Base-by-base conservation (phyloP, 495 filamentous ascomycete species). In the Aspergillus biplanus region DNA sequence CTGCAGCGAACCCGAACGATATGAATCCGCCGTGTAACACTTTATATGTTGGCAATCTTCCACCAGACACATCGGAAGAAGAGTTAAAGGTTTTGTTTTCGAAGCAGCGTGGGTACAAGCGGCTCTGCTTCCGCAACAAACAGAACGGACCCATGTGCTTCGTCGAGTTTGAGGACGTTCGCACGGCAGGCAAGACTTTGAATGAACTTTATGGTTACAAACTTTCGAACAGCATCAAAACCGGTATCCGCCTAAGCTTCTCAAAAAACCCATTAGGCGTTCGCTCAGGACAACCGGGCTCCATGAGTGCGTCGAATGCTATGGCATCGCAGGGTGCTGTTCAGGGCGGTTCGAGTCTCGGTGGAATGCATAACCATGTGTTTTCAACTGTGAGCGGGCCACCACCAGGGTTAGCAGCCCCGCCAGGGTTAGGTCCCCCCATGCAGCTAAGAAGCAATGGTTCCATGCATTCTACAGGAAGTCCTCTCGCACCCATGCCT, bases 71-170 rank as follows among this genome's bases (percentile, higher is more conserved):
- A 0, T 95, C 92, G 0, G 95, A 99, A 70, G 96, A 99, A 68
- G 95, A 99, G 72, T 83, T 99, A 52, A 99, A 98, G 75, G 89
- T 90, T 13, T 84, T 98, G 73, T 99, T 99, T 71, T 92, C 89
- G 48, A 95, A 94, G 74, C 91, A 96, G 67, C 91, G 93, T 37
- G 95, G 95, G 15, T 99, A 98, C 75, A 99, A 96, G 79, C 84
- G 95, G 42, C 87, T 99, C 5, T 97, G 93, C 69, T 97, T 97
- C 79, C 86, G 96, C n/a, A 97, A 94, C 56, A 99, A 99, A 77
- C 90, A 93, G 65, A 97, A 98, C 69, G 96, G 96, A 0, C 95
- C 96, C 12, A 98, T 98, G 96, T 98, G 95, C 70, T 98, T 98
- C 69, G 95, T 99, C 46, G 96, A 99, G 74, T 99, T 98, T 71